Evolutionary conservation across 345 rosid species (phyloP), one percentile per base, ranked within the genome.

Genomic region (Heritiera fomes): DNA sequence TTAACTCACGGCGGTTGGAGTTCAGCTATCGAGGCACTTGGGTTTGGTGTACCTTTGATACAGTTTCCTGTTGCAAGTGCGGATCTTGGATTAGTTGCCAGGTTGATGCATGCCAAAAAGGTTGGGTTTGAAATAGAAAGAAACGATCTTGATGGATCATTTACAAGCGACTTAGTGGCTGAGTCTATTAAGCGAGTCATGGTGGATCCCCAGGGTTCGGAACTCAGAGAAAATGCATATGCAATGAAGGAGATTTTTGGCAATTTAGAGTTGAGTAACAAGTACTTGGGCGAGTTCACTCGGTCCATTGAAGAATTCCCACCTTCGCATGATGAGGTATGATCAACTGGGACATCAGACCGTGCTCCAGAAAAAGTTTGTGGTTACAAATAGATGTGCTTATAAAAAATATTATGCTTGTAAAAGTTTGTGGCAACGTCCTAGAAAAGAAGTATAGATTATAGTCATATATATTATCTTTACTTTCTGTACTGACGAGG

Each of bases 31-130:
- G 93, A 92, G 80, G 89, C 87, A n/a, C 79, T 82, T 2, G 72
- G 84, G 65, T 85, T 77, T 20, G 92, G 92, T 5, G 66, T 86
- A 18, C 94, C 94, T 9, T 77, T 92, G 83, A 41, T 88, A 41
- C 87, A 82, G 76, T 73, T 85, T 84, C 46, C 84, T 81, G 2
- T 88, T 85, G 53, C 91, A 88, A 34, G 86, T 86, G 49, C 82
- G 68, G 50, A 86, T 87, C 71, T 68, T 66, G 79, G 53, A 56
- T 5, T 90, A 82, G 61, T 84, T 86, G 55, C 86, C 88, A 47
- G 80, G 85, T 12, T 50, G 61, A 14, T 87, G 91, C 81, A 75
- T 0, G 83, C 61, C 47, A 86, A 87, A 88, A 86, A 82, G 72
- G 78, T 82, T 17, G 97, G 91, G 9, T 75, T 86, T 50, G 86